Conservation (phyloP, 208 protist species). For the Wallacemonas sp. region DNA sequence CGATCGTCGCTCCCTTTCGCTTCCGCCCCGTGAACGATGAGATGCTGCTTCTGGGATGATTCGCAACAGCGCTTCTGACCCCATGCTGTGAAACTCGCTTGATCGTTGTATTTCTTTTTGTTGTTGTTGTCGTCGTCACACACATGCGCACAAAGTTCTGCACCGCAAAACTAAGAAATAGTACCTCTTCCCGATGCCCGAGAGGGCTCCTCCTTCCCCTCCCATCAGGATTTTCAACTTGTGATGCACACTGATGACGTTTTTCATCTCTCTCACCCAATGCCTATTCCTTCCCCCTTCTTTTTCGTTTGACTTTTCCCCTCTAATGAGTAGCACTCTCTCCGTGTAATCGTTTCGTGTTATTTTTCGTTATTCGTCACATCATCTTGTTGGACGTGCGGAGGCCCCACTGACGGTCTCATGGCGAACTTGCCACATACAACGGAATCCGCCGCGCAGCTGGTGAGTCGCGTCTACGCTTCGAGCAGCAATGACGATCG, state of each 20-base stretch:
- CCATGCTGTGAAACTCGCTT: too few relatives aligned
- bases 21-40: constrained; percentile 17
- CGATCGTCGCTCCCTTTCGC: constrained; percentile 15
- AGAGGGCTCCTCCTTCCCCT: too few relatives aligned
- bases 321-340: too few relatives aligned
- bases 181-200: too few relatives aligned
- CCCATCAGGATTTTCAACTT: too few relatives aligned
- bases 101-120: neutral
- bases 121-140: too few relatives aligned
- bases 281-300: neutral
- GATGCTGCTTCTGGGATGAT: too few relatives aligned
- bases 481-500: constrained; percentile 43
- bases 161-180: too few relatives aligned
- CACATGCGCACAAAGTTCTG: too few relatives aligned
- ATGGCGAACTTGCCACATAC: neutral
- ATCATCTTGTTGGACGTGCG: neutral
- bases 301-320: neutral
- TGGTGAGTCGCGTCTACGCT: constrained; percentile 52
- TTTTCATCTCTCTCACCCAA: neutral
- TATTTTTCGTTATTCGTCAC: neutral
- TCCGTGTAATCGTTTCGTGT: neutral
- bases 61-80: too few relatives aligned
- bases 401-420: too few relatives aligned
- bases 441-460: constrained; percentile 30
- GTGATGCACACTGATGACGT: neutral